Evolutionary conservation across 2,329 filamentous ascomycete species (phyloP), one percentile per base, ranked within the genome.

Genomic region (Esteya vermicola): DNA sequence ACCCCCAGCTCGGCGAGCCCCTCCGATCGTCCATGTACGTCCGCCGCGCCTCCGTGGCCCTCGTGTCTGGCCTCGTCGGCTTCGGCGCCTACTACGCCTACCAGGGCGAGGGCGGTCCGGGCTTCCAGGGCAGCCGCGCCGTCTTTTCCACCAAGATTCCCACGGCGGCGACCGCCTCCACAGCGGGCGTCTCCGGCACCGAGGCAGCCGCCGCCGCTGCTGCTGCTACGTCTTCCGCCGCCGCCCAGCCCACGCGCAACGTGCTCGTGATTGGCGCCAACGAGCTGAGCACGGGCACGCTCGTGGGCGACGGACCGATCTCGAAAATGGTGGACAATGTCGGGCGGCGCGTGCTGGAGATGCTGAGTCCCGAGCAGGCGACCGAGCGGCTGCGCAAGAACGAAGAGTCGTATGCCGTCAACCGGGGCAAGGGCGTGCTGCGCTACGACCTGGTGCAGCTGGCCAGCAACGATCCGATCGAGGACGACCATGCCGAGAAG

Each of bases 401-500:
- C 54, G 86, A 98, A 61, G 79, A 93, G 63, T 95, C 88, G 23
- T 96, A 88, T 60, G 66, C 86, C 9, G 85, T 98, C 31, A 85
- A 85, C 44, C 70, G 91, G 39, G 93, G 91, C 13, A 75, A 85
- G 56, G 91, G 91, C 28, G 89, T 98, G 30, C 79, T 94, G 47
- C 78, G 91, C 49, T 98, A 98, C 55, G 91, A 98, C 59, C 68
- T 95, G 9, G 86, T 91, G 20, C 91, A 98, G 59, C 72, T 96
- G 45, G 84, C 89, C 9, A 94, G 85, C 65, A 98, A 98, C 58
- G 85, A 93, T 51, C 91, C 91, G 0, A 98, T 98, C 43, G 91
- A 98, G 63, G 91, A 98, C 54, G 93, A 98, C 55, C 91, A 98
- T 55, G 84, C 88, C 39, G 91, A 98, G 64, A 93, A 94, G 70